Conservation (phyloP, 2,329 filamentous ascomycete species). For the Sphaerostilbella broomeana region DNA sequence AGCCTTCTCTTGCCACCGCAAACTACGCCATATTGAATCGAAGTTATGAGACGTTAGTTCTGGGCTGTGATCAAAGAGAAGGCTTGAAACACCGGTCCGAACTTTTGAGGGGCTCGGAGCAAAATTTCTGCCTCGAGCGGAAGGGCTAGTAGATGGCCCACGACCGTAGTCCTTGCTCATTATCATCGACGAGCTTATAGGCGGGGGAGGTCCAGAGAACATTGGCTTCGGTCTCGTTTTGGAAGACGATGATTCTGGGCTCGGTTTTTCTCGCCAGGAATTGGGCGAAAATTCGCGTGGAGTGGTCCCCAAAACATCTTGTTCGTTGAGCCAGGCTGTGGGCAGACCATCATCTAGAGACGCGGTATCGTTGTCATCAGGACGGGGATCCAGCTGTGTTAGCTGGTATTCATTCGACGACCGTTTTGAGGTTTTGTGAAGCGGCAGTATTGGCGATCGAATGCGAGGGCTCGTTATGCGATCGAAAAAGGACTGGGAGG, state of each 20-base stretch:
- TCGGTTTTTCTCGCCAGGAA: constrained; percentile 21
- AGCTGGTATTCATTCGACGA: constrained; percentile 31
- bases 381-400: constrained; percentile 33
- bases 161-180: constrained; percentile 17
- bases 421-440: constrained; percentile 20
- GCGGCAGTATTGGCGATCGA: constrained; percentile 21
- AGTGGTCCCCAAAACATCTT: constrained; percentile 9
- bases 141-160: constrained; percentile 3
- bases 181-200: constrained; percentile 40
- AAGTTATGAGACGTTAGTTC: constrained; percentile 25
- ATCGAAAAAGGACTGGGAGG: constrained; percentile 23
- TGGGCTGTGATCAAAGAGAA: constrained; percentile 33
- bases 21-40: constrained; percentile 41
- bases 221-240: constrained; percentile 29
- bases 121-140: constrained; percentile 2
- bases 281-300: constrained; percentile 13
- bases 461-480: constrained; percentile 21
- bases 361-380: constrained; percentile 23
- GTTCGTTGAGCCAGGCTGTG: constrained; percentile 18
- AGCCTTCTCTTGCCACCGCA: constrained; percentile 40
- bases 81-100: constrained; percentile 22
- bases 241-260: constrained; percentile 26
- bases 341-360: constrained; percentile 18
- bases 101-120: constrained; percentile 7
- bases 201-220: constrained; percentile 45